Evolutionary conservation across 139 green algal genomes (phyloP).

Genomic region (Tetradesmus obliquus): DNA sequence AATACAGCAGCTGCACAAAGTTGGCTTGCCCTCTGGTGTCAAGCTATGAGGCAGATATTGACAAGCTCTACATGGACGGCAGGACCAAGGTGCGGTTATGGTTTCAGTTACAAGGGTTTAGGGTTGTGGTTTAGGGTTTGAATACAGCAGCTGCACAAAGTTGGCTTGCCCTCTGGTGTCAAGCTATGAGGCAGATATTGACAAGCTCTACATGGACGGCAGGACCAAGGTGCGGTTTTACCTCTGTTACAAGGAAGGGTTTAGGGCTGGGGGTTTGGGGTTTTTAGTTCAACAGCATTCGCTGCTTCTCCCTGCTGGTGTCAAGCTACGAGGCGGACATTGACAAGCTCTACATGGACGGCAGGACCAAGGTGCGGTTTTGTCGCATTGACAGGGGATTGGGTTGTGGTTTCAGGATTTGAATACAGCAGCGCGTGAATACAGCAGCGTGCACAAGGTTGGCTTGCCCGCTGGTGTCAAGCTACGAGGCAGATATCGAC

Average conservation of each 20-base stretch:
- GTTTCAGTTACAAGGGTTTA: neutral
- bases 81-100: neutral
- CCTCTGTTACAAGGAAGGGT: neutral
- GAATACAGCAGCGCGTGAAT: no score
- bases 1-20: no score
- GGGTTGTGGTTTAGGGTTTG: no score
- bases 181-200: conserved; percentile 39
- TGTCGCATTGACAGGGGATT: no score
- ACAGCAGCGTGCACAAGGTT: no score
- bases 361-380: neutral
- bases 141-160: no score
- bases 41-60: conserved; percentile 39
- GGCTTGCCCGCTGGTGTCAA: conserved; percentile 6
- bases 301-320: neutral
- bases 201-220: conserved; percentile 8
- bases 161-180: neutral
- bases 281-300: no score
- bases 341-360: conserved; percentile 14
- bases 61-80: neutral
- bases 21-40: conserved; percentile 6
- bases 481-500: conserved; percentile 35
- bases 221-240: neutral
- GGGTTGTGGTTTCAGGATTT: no score
- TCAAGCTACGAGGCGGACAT: conserved; percentile 38
- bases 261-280: no score